Conservation (phyloP, 768 basidiomycete species). For the Auriscalpium vulgare region DNA sequence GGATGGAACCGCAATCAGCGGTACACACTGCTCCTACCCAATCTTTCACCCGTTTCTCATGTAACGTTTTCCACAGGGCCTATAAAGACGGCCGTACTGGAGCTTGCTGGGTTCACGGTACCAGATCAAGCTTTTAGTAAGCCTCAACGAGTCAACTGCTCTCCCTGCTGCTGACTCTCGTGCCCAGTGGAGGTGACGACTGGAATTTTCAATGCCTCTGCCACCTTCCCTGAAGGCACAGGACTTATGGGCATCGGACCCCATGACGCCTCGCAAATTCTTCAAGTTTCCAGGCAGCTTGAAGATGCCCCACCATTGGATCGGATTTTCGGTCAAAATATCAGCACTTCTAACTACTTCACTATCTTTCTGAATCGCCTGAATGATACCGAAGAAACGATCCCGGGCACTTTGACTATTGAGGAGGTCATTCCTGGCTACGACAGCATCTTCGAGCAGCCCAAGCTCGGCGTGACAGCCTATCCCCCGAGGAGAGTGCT, state of each 20-base stretch:
- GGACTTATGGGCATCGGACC: constrained; percentile 28
- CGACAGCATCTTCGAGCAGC: constrained; percentile 20
- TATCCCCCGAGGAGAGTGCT: constrained; percentile 4
- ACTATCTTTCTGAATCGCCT: constrained; percentile 24
- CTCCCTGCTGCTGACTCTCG: too few species aligned
- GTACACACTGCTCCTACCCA: neutral
- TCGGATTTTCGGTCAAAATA: constrained; percentile 24
- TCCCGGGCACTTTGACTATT: constrained; percentile 25
- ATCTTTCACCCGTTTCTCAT: neutral
- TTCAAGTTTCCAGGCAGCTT: constrained; percentile 4
- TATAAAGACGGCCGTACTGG: constrained; percentile 34
- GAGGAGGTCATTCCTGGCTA: constrained; percentile 20
- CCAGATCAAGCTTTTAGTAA: constrained; percentile 38
- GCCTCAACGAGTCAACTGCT: too few species aligned
- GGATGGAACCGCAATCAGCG: constrained; percentile 32
- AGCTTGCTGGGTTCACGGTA: constrained; percentile 37
- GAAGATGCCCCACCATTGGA: constrained; percentile 18
- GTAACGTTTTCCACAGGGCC: constrained; percentile 22
- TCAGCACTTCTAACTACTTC: constrained; percentile 23
- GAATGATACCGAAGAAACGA: constrained; percentile 19
- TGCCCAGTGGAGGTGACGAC: too few species aligned
- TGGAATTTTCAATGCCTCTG: too few species aligned
- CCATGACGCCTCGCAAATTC: constrained; percentile 17
- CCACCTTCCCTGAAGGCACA: too few species aligned
- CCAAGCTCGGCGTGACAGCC: constrained; percentile 22